Evolutionary conservation across 2,329 filamentous ascomycete species (phyloP).

Genomic region (Aspergillus floridensis): DNA sequence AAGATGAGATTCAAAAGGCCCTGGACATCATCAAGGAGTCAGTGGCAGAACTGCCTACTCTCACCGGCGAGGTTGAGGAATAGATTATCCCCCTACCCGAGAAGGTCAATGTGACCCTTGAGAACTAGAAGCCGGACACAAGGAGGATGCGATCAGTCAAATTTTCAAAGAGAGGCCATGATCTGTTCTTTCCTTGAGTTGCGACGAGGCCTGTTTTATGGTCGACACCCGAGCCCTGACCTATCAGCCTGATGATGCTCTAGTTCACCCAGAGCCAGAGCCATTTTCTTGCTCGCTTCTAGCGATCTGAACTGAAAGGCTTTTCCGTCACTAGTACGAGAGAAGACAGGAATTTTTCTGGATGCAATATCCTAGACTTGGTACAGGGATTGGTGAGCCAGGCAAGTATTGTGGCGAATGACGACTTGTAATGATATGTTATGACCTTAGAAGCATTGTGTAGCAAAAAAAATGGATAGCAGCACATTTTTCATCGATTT

Average conservation of each 20-base stretch:
- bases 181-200: not conserved
- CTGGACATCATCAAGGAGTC: slow-evolving; percentile 78
- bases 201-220: not conserved
- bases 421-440: not conserved
- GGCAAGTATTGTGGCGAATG: not conserved
- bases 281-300: not conserved
- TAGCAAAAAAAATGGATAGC: not conserved
- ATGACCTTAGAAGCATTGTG: not conserved
- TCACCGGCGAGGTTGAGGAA: slow-evolving; percentile 57
- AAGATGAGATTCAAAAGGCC: slow-evolving; percentile 76
- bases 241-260: not conserved
- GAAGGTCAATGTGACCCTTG: slow-evolving; percentile 59
- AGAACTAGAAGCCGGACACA: slow-evolving; percentile 47
- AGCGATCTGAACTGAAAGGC: not conserved
- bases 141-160: not conserved
- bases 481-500: not conserved
- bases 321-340: not conserved
- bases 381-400: not conserved
- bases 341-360: not conserved
- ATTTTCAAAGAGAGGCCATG: not conserved
- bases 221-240: not conserved
- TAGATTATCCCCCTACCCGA: slow-evolving; percentile 58
- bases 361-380: not conserved
- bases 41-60: slow-evolving; percentile 72
- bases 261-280: not conserved